A percentile compares a stretch with the other conserved stretches of the same genome.
Evolutionary conservation across 352 stramenopile genomes (phyloP).

Genomic region (Phytophthora macrochlamydospora): DNA sequence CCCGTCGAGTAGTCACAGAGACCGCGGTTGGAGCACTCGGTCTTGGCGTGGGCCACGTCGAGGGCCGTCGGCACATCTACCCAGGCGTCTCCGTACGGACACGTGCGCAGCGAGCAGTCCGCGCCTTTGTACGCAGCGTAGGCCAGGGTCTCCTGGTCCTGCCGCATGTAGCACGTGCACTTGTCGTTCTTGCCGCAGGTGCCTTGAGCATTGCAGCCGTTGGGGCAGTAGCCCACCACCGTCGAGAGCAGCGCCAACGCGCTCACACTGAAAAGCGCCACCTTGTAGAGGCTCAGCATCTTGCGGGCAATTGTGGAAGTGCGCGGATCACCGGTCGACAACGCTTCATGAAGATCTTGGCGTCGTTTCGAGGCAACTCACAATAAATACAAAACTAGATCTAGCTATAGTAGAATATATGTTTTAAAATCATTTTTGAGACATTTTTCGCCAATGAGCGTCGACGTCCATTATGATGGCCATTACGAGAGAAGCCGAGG

Average conservation of each 20-base stretch:
- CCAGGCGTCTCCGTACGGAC: conserved; percentile 73
- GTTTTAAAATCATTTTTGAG: not conserved
- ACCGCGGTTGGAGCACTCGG: conserved; percentile 95
- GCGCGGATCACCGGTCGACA: too few relatives aligned
- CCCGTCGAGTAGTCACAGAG: conserved; percentile 91
- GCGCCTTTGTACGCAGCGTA: conserved; percentile 74
- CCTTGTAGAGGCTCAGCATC: conserved; percentile 52
- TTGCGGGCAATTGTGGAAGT: too few relatives aligned
- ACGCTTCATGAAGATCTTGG: too few relatives aligned
- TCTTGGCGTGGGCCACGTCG: conserved; percentile 78
- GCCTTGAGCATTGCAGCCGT: conserved; percentile 86
- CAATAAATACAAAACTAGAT: too few relatives aligned
- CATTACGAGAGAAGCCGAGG: not conserved
- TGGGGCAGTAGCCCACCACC: conserved; percentile 74
- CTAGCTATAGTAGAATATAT: too few relatives aligned
- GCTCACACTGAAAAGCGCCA: conserved; percentile 42
- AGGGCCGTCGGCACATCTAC: conserved; percentile 54
- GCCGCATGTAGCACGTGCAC: conserved; percentile 91
- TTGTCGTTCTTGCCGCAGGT: conserved; percentile 90
- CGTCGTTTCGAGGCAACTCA: too few relatives aligned
- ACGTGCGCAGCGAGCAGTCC: conserved; percentile 84
- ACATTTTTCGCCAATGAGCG: conserved; percentile 19
- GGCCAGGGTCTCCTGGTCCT: conserved; percentile 43
- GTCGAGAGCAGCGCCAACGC: conserved; percentile 36
- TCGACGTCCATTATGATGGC: conserved; percentile 1